A percentile compares a stretch with the other conserved stretches of the same genome.
Conservation (phyloP, 495 filamentous ascomycete genomes). For the Hypoxylon intermedium region DNA sequence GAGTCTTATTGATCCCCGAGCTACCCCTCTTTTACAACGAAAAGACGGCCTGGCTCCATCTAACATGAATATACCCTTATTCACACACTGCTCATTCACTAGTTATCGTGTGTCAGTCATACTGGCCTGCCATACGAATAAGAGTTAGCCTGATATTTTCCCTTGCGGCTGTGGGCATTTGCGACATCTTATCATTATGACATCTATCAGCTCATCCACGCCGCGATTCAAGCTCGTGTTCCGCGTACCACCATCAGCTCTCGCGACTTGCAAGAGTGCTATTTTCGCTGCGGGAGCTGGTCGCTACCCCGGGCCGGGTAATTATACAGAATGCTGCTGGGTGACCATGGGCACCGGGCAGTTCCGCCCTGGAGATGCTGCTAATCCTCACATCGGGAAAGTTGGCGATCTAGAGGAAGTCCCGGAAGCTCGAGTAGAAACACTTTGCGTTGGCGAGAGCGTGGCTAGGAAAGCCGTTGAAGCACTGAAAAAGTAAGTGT, state of each 20-base stretch:
- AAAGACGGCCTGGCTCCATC: slow-evolving; percentile 8
- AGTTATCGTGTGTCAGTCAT: too few species aligned
- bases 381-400: slow-evolving; percentile 65
- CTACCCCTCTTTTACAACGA: slow-evolving; percentile 15
- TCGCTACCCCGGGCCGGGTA: slow-evolving; percentile 58
- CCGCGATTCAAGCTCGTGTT: slow-evolving; percentile 64
- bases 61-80: neutral
- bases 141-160: too few species aligned
- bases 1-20: slow-evolving; percentile 1
- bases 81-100: too few species aligned
- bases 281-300: slow-evolving; percentile 67
- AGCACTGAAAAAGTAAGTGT: slow-evolving; percentile 63
- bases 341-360: slow-evolving; percentile 63
- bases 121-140: too few species aligned
- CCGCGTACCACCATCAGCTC: slow-evolving; percentile 55
- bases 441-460: slow-evolving; percentile 52
- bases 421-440: slow-evolving; percentile 58
- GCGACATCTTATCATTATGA: too few species aligned
- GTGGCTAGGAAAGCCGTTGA: slow-evolving; percentile 55
- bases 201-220: slow-evolving; percentile 1
- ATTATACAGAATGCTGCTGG: slow-evolving; percentile 67
- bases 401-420: slow-evolving; percentile 57
- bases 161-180: too few species aligned
- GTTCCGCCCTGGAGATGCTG: slow-evolving; percentile 60
- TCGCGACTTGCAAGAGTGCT: slow-evolving; percentile 60